Base-by-base conservation (phyloP, 2,329 filamentous ascomycete species). In the Lachnellula subtilissima region DNA sequence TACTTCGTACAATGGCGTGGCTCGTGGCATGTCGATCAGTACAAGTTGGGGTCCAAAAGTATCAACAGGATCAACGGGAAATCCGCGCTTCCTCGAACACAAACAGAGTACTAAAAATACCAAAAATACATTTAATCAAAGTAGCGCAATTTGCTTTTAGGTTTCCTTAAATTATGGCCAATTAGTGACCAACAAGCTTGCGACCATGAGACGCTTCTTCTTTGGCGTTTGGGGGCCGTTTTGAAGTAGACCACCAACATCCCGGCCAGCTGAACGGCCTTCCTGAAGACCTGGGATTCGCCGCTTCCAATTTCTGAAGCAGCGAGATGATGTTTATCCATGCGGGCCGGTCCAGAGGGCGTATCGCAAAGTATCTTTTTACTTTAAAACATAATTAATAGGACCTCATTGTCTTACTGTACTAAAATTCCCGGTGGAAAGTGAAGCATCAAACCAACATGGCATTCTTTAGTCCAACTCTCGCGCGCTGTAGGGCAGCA, bases 241-340 rank as follows among this genome's bases (percentile, higher is more conserved):
- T 42, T 40, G 36, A 46, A 32, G 25, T n/a, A 32, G 40, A 50
- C 46, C 40, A 53, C 55, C 57, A 54, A 50, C 55, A 50, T 25
- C 55, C 51, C 48, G 47, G 51, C 52, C 56, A 56, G 56, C 56
- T 58, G 56, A 58, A 42, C 50, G 46, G 40, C 50, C 49, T 46
- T 45, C 22, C n/a, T 15, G 36, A 35, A 28, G n/a, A 22, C 45
- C 28, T 22, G 9, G 14, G 47, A 47, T 50, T 46, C 40, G 40
- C 39, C 37, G 12, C 22, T 45, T 45, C 19, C 14, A 25, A 8
- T n/a, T 25, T 32, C 22, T 17, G 45, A 48, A 48, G 45, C 45
- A 25, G 23, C 45, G 4, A 48, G 6, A 32, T 48, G 45, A 6
- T 17, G 22, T 25, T 35, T 48, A 5, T 7, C 14, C 23, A 22